Percentiles rank a stretch among this genome's conserved stretches.
Conservation (phyloP, 192 early-diverging fungal genomes). For the Podila epicladia region DNA sequence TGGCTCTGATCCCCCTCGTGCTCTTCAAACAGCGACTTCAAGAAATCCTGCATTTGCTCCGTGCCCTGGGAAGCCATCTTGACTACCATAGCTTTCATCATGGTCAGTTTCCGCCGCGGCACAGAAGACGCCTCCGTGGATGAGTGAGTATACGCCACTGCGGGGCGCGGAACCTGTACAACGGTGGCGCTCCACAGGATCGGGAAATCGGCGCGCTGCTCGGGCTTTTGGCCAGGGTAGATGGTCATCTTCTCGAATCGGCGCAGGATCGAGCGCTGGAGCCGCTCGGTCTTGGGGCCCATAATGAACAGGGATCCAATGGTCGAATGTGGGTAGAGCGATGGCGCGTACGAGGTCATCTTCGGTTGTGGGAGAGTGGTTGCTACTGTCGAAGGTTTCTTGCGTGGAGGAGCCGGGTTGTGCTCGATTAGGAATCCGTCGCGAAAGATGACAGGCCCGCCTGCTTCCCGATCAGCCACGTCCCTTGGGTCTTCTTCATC, state of each 20-base stretch:
- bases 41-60: slow-evolving; percentile 47
- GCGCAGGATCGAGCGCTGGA: slow-evolving; percentile 34
- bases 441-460: slow-evolving; percentile 38
- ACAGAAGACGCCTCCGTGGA: not conserved
- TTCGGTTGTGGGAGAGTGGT: slow-evolving; percentile 4
- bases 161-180: slow-evolving; percentile 32
- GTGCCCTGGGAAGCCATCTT: slow-evolving; percentile 50
- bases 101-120: slow-evolving; percentile 20
- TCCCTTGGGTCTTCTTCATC: slow-evolving; percentile 48
- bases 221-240: slow-evolving; percentile 40
- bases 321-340: slow-evolving; percentile 66
- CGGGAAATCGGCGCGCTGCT: slow-evolving; percentile 39
- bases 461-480: slow-evolving; percentile 26
- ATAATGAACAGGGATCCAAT: slow-evolving; percentile 72
- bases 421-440: slow-evolving; percentile 64
- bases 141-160: not conserved
- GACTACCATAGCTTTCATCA: slow-evolving; percentile 51
- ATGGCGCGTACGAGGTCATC: slow-evolving; percentile 60
- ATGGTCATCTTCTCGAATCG: slow-evolving; percentile 41
- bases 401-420: slow-evolving; percentile 33
- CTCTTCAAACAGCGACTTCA: slow-evolving; percentile 50
- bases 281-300: slow-evolving; percentile 53
- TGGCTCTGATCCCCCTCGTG: slow-evolving; percentile 3
- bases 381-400: slow-evolving; percentile 8
- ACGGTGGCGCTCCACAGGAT: slow-evolving; percentile 48